Evolutionary conservation across 805 yeast genomes (phyloP).

Genomic region (Lachancea thermotolerans): DNA sequence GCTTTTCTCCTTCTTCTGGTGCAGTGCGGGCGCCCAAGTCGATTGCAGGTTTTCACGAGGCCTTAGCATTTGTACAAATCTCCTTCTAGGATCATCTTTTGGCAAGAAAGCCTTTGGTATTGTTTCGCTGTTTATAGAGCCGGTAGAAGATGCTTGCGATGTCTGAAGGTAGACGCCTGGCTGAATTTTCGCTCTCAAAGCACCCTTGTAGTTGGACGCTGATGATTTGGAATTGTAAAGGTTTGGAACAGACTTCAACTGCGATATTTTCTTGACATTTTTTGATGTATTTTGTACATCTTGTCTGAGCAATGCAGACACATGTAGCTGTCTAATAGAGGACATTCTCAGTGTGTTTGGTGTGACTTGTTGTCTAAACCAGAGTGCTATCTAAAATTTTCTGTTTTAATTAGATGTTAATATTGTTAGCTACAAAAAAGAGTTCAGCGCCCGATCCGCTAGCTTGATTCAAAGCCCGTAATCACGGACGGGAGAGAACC

Average conservation of each 20-base stretch:
- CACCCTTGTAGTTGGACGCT: conserved; percentile 56
- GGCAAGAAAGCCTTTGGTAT: conserved; percentile 73
- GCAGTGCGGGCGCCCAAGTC: conserved; percentile 33
- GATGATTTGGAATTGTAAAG: conserved; percentile 56
- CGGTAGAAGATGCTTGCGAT: conserved; percentile 57
- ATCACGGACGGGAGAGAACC: not conserved
- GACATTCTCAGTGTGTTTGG: conserved; percentile 3
- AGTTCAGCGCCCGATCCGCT: not conserved
- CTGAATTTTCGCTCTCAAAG: conserved; percentile 35
- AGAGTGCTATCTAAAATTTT: not conserved
- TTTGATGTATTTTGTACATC: conserved; percentile 15
- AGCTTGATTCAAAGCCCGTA: not conserved
- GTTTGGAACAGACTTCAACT: conserved; percentile 21
- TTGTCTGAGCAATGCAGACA: conserved; percentile 5
- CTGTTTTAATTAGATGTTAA: not conserved
- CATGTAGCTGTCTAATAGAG: conserved; percentile 16
- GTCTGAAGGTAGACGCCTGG: conserved; percentile 56
- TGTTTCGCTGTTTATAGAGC: conserved; percentile 37
- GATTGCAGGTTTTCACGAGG: conserved; percentile 34
- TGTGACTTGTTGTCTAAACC: not conserved
- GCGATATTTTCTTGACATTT: conserved; percentile 11
- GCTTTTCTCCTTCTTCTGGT: conserved; percentile 34
- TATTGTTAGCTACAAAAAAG: not conserved
- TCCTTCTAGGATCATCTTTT: conserved; percentile 48
- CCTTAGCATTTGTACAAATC: conserved; percentile 28